Percentiles rank a stretch among this genome's conserved stretches.
Evolutionary conservation across 2,329 filamentous ascomycete species (phyloP).

Genomic region (Uncinocarpus reesii): DNA sequence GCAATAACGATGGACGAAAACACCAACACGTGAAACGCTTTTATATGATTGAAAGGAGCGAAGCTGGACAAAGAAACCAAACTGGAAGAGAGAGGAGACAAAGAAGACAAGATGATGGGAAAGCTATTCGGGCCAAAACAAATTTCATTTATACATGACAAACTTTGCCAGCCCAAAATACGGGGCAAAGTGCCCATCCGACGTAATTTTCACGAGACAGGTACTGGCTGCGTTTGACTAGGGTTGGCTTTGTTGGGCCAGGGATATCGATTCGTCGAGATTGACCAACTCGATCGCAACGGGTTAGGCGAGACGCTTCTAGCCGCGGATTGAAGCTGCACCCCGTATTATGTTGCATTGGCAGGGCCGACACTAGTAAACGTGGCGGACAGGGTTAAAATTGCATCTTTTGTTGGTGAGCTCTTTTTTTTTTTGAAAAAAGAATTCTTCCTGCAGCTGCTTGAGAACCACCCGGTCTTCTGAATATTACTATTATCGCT

Average conservation of each 20-base stretch:
- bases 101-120: not conserved
- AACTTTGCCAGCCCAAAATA: not conserved
- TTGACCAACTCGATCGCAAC: not conserved
- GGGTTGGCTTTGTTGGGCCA: conserved; percentile 1
- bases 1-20: not conserved
- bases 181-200: not conserved
- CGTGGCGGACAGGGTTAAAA: conserved; percentile 7
- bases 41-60: not conserved
- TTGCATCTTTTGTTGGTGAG: not conserved
- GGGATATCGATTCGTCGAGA: conserved; percentile 1
- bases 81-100: not conserved
- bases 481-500: too few species aligned
- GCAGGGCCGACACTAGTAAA: conserved; percentile 6
- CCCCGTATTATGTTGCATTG: conserved; percentile 10
- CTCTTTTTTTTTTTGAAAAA: not conserved
- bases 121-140: not conserved
- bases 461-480: too few species aligned
- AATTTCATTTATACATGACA: conserved; percentile 2
- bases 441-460: too few species aligned
- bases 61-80: not conserved
- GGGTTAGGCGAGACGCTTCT: not conserved
- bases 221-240: not conserved
- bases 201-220: not conserved
- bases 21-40: not conserved
- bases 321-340: conserved; percentile 1